A percentile compares a stretch with the other conserved stretches of the same genome.
phyloP scores from a whole-genome alignment of 345 rosid genomes.

The Angophora floribunda region DNA sequence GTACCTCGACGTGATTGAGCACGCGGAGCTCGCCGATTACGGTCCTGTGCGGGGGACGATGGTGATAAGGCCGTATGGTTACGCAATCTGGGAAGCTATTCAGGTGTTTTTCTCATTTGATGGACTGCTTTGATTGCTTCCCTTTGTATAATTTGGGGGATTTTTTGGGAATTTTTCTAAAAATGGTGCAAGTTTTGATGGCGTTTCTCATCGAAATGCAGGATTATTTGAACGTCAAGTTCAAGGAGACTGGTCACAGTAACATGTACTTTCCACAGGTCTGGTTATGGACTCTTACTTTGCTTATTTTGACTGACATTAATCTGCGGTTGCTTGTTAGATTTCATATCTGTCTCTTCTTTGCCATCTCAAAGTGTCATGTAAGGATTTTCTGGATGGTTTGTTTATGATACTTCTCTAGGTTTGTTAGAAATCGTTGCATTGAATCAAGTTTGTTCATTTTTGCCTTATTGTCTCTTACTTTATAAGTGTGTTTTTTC shows the following conservation, averaged over 20 bases:
- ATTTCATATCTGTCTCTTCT: background rate
- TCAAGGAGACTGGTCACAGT: slow-evolving; percentile 94
- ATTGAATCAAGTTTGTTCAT: background rate
- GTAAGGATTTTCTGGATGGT: background rate
- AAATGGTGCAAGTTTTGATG: background rate
- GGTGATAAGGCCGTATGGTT: slow-evolving; percentile 94
- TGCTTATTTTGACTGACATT: background rate
- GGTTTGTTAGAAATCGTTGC: background rate
- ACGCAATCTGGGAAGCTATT: slow-evolving; percentile 95
- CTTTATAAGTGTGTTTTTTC: background rate
- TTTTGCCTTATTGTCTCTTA: background rate
- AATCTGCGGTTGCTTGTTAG: background rate
- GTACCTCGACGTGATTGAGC: slow-evolving; percentile 86
- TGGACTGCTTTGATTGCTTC: background rate
- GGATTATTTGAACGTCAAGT: slow-evolving; percentile 83
- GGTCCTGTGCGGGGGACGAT: slow-evolving; percentile 96
- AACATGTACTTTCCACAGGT: slow-evolving; percentile 98
- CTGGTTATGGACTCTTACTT: background rate
- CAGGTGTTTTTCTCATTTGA: slow-evolving; percentile 34
- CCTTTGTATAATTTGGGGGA: background rate
- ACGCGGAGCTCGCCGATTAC: slow-evolving; percentile 89
- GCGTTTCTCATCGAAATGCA: slow-evolving; percentile 8
- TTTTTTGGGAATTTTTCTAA: background rate
- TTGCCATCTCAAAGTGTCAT: background rate
- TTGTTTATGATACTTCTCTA: background rate